Percentiles rank a stretch among this genome's conserved stretches.
phyloP scores from a whole-genome alignment of 2,329 filamentous ascomycete species.

The Allantophomopsis lycopodina region DNA sequence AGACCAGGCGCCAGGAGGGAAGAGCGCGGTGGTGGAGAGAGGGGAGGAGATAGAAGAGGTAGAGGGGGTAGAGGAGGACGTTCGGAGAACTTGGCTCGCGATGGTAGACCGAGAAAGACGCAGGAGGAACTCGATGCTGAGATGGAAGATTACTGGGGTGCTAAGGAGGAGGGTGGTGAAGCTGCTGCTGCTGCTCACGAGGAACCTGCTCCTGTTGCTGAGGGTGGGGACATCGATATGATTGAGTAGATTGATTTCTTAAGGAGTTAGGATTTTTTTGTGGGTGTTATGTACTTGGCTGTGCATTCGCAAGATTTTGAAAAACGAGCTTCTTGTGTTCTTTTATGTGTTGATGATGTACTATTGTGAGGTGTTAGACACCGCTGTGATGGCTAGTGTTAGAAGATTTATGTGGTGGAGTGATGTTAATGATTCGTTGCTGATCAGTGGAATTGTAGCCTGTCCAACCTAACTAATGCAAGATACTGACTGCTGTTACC shows the following conservation, averaged over 20 bases:
- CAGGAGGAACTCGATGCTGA: constrained; percentile 90
- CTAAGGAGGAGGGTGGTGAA: constrained; percentile 19
- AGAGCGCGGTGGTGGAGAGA: constrained; percentile 25
- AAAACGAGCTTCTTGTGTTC: too few species aligned
- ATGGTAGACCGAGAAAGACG: constrained; percentile 59
- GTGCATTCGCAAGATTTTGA: too few species aligned
- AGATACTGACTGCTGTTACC: too few species aligned
- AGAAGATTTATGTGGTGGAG: neutral
- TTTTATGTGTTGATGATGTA: too few species aligned
- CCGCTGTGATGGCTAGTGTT: neutral
- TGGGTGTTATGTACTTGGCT: too few species aligned
- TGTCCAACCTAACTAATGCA: too few species aligned
- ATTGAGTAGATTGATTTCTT: constrained; percentile 35
- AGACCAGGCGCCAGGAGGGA: constrained; percentile 29
- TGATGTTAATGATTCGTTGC: too few species aligned
- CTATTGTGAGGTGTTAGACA: too few species aligned
- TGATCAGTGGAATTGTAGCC: too few species aligned
- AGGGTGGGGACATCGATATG: constrained; percentile 54
- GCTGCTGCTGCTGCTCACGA: constrained; percentile 17
- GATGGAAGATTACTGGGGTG: constrained; percentile 85
- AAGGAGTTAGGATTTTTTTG: too few species aligned
- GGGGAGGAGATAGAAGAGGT: neutral
- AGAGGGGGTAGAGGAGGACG: too few species aligned
- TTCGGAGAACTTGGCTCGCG: constrained; percentile 22
- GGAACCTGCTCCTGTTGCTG: constrained; percentile 16